Base-by-base conservation (phyloP, 768 basidiomycete species). In the Sutorius australiensis region DNA sequence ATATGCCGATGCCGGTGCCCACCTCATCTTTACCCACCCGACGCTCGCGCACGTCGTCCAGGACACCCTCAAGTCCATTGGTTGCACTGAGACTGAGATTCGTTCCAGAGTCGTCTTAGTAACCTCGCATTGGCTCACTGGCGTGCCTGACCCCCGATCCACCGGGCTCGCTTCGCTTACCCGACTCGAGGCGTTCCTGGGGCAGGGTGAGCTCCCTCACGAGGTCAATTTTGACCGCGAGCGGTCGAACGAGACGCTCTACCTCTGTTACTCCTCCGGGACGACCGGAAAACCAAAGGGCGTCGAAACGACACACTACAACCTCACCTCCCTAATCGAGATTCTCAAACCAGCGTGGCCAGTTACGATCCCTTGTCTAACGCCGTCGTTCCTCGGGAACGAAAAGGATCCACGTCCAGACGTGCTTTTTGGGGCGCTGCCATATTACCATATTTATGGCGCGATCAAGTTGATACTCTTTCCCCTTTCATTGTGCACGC, bases 221-320 rank as follows among this genome's bases (percentile, higher is more conserved):
- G 86, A 87, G 61, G 83, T 80, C 57, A 73, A 69, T 59, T 82
- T 85, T 45, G 74, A 81, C 12, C 82, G 79, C 0, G 57, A 73
- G 0, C 63, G 72, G 17, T 73, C 82, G 2, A 63, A 83, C 48
- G 83, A 87, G 60, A 89, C 89, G 0, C 67, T 74, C 3, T 81
- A 81, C 57, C 62, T 90, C 36, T 89, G 85, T 53, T 89, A 89
- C 52, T 74, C 70, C 6, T 72, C 71, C 65, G 89, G 89, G 5
- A 92, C 89, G 1, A 89, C 87, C 0, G 87, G 89, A 2, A 82
- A 83, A 56, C 84, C 90, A 3, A 93, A 92, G 68, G 90, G 80
- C 6, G 80, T 82, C 17, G 72, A 77, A 80, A 85, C 84, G 0
- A 86, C 83, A 0, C 85, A 86, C 64, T 74, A 78, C 53, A 92